Base-by-base conservation (phyloP, 2,329 filamentous ascomycete species). In the Stemphylium vesicarium region DNA sequence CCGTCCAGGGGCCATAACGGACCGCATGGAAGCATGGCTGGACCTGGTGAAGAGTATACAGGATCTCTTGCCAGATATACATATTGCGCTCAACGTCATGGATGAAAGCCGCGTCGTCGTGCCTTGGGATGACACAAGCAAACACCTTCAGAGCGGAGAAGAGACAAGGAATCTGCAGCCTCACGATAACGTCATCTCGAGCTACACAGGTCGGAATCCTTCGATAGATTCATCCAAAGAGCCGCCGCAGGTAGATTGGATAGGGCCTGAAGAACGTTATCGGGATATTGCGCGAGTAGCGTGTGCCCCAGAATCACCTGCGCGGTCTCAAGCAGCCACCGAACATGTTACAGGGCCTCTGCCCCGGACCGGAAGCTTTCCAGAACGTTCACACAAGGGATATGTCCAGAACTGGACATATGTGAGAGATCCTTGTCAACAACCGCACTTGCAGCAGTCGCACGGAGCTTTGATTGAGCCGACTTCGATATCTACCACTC, bases 401-500 rank as follows among this genome's bases (percentile, higher is more conserved):
- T 83, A 80, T 56, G 78, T 83, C 0, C 62, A 69, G 22, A 82
- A 83, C 53, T 82, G 75, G 71, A 80, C 79, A 0, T 58, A 67
- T n/a, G 69, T 75, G 0, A 79, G 75, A 46, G 78, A 80, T 22
- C 73, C 77, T 0, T 84, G 81, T 54, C 68, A 75, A 18, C 76
- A 82, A 22, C 75, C 80, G 4, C 66, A 78, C 29, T 68, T 83
- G 4, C 76, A 78, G 55, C 73, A 72, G 13, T 63, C 79, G 1
- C 81, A 83, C 54, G 81, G 80, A 31, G 75, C 75, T 3, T 81
- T 83, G 46, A 75, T 82, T 26, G 79, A 80, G 47, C 81, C 81
- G 2, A 68, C 79, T n/a, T 79, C 79, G 3, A 72, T 78, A 4
- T 73, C 73, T 1, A 79, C 75, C n/a, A 77, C 79, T 0, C 71